Evolutionary conservation across 129 eudicot genomes (phyloP).

Genomic region (Solidago caesia): DNA sequence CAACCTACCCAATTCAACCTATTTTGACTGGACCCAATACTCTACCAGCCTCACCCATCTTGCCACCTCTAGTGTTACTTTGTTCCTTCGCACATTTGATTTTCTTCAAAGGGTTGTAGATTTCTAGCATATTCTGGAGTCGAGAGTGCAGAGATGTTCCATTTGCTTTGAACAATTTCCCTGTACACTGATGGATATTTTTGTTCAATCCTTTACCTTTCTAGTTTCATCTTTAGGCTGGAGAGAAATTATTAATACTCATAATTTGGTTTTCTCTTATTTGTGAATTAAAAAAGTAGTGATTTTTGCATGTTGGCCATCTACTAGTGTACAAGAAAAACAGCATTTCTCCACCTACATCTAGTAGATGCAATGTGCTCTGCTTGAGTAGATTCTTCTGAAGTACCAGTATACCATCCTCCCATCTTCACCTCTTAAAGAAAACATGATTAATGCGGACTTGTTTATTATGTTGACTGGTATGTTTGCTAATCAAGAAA

Average conservation of each 20-base stretch:
- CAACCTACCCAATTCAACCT: neutral
- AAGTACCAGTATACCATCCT: neutral
- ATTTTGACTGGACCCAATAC: neutral
- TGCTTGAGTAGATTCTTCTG: neutral
- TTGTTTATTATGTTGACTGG: neutral
- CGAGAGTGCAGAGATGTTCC: neutral
- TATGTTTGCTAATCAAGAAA: neutral
- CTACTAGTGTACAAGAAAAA: neutral
- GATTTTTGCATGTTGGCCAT: neutral
- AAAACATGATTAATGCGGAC: neutral
- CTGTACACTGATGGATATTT: neutral
- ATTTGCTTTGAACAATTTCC: neutral
- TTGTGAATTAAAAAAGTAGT: neutral
- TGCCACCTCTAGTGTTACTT: neutral
- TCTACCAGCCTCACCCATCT: neutral
- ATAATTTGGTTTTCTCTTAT: neutral
- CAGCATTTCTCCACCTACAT: neutral
- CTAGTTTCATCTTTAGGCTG: slow-evolving; percentile 3
- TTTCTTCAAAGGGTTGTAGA: neutral
- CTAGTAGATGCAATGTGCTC: neutral
- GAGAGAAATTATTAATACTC: neutral
- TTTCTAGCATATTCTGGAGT: neutral
- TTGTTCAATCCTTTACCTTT: neutral
- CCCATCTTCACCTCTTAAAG: neutral
- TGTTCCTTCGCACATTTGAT: neutral